Percentiles rank a stretch among this genome's conserved stretches.
Evolutionary conservation across 257 asterid species (phyloP).

Genomic region (Nyctanthes arbortristis): DNA sequence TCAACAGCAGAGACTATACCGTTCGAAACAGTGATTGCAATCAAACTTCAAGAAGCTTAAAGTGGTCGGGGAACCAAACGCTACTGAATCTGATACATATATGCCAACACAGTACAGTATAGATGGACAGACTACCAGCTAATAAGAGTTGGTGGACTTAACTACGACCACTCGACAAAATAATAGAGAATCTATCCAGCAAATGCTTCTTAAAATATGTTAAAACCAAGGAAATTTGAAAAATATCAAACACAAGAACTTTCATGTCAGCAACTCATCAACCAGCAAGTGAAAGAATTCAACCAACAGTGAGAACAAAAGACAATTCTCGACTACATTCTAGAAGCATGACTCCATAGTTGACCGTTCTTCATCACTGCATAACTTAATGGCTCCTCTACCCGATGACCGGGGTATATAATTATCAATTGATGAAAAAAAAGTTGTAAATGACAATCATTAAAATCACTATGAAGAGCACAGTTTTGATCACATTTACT

Average conservation of each 20-base stretch:
- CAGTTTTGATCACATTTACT: background rate
- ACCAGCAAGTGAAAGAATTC: constrained; percentile 26
- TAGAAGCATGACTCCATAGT: background rate
- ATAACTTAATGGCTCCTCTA: background rate
- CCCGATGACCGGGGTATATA: no score
- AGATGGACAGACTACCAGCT: no score
- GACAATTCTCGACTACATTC: constrained; percentile 7
- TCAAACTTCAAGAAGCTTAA: background rate
- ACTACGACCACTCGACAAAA: background rate
- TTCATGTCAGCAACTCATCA: background rate
- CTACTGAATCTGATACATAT: no score
- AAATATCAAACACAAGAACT: background rate
- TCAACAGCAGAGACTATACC: background rate
- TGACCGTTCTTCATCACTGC: background rate
- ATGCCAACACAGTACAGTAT: no score
- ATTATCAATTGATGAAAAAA: background rate
- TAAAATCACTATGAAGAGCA: background rate
- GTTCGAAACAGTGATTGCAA: background rate
- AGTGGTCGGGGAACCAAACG: background rate
- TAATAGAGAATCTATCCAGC: background rate
- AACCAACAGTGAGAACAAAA: constrained; percentile 3
- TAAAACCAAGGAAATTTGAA: background rate
- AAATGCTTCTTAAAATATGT: background rate
- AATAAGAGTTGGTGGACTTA: background rate
- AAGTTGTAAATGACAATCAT: background rate